Percentiles rank a stretch among this genome's conserved stretches.
These are phyloP conservation scores for Pyrenochaeta sp. DNA, from an alignment of 2,329 filamentous ascomycete species.

Conservation along the genomic window DNA sequence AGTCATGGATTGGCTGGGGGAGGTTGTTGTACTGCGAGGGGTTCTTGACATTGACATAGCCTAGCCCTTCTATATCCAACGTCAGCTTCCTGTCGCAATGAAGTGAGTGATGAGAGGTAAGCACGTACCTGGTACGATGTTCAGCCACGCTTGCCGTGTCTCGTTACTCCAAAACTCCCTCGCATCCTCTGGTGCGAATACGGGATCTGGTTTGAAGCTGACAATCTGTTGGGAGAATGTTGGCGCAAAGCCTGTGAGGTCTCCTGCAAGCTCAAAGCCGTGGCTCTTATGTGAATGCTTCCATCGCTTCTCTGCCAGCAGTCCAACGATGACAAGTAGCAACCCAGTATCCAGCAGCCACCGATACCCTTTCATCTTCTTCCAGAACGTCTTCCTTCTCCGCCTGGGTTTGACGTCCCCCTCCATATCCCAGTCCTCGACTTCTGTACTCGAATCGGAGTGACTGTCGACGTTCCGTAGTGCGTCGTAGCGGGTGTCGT, in stretches of 20 bases:
- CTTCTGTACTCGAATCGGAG: conserved; percentile 40
- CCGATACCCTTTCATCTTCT: conserved; percentile 21
- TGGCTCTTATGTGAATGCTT: conserved; percentile 14
- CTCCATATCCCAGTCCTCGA: conserved; percentile 35
- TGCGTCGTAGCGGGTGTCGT: conserved; percentile 33
- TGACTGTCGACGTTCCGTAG: conserved; percentile 28
- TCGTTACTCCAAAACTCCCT: conserved; percentile 40
- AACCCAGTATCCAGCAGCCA: conserved; percentile 42
- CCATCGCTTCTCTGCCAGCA: conserved; percentile 39
- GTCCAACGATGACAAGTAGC: conserved; percentile 36
- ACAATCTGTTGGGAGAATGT: conserved; percentile 43
- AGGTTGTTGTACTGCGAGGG: conserved; percentile 34
- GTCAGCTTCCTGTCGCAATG: too few species aligned
- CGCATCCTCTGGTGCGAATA: conserved; percentile 40
- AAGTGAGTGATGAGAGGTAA: too few species aligned
- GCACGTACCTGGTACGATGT: conserved; percentile 39
- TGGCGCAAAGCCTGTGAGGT: conserved; percentile 45
- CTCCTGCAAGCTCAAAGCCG: conserved; percentile 36
- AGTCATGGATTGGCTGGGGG: conserved; percentile 44
- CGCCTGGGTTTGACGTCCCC: conserved; percentile 6
- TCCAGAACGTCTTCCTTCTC: conserved; percentile 20
- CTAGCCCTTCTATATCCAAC: conserved; percentile 33
- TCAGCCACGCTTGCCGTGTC: conserved; percentile 42
- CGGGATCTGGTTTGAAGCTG: conserved; percentile 32
- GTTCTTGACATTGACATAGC: conserved; percentile 40